phyloP scores from a whole-genome alignment of 83 land plant species.

The Isoetes engelmannii region DNA sequence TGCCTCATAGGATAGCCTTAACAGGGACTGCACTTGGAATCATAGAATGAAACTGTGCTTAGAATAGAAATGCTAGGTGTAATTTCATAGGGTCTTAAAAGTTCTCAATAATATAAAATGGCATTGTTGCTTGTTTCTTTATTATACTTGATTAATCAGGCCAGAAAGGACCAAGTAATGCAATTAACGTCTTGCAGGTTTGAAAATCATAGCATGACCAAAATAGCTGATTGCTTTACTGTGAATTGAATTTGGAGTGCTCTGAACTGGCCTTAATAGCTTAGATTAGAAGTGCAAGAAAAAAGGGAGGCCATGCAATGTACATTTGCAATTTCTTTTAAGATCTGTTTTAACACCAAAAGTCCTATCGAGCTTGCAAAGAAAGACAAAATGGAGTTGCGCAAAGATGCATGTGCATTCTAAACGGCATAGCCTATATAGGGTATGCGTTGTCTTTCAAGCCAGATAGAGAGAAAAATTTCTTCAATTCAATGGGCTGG shows the following conservation, averaged over 20 bases:
- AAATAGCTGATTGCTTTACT: background rate
- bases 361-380: too few relatives aligned
- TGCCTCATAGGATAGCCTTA: background rate
- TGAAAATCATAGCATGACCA: background rate
- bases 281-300: too few relatives aligned
- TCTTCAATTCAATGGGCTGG: too few relatives aligned
- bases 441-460: too few relatives aligned
- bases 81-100: background rate
- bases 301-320: too few relatives aligned
- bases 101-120: background rate
- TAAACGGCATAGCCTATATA: too few relatives aligned
- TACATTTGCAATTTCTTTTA: too few relatives aligned
- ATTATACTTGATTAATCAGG: background rate
- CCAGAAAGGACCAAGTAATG: background rate
- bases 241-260: background rate
- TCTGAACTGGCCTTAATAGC: too few relatives aligned
- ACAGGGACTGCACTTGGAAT: background rate
- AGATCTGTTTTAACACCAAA: too few relatives aligned
- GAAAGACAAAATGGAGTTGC: too few relatives aligned
- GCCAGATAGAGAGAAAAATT: too few relatives aligned
- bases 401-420: too few relatives aligned
- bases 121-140: background rate
- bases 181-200: background rate
- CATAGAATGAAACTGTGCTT: background rate
- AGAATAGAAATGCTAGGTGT: background rate